Base-by-base conservation (phyloP, 2,329 filamentous ascomycete species). In the Talaromyces marneffei region DNA sequence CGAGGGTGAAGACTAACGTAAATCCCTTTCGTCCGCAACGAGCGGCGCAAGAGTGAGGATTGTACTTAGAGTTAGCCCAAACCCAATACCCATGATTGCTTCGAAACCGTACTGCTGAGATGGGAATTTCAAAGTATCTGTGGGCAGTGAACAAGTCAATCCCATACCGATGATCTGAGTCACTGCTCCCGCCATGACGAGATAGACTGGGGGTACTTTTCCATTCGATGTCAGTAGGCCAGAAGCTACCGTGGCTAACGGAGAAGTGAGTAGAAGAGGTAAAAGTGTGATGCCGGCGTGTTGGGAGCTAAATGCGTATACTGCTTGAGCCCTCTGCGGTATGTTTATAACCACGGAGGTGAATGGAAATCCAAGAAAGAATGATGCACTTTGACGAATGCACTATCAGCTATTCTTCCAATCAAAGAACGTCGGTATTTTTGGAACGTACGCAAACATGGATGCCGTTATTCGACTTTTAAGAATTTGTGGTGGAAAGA, bases 51-150 rank as follows among this genome's bases (percentile, higher is more conserved):
- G 67, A 33, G 72, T 71, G 6, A 76, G 44, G 8, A 75, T 54
- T 2, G 71, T 25, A 66, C 67, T 46, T 72, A 70, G 12, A 62
- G 67, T 55, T 20, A 76, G 65, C 2, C 74, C 76, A 59, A 77
- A 74, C 1, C 76, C 75, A 20, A 75, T 69, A 8, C 74, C 76
- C 65, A 76, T 71, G 8, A 77, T 62, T 1, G 68, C 70, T 57
- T 77, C 66, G 40, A 71, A 77, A 6, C 71, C 73, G 60, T 74
- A 74, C 40, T 73, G 66, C 4, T 64, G 60, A 14, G 57, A 9
- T 23, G 59, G 62, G 23, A 33, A 71, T 64, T 1, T 62, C 56
- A 25, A 63, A 55, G 4, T 59, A 62, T 10, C 62, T 64, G n/a
- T 65, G 61, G 4, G 58, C 33, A 8, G 71, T 56, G 10, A 71